Evolutionary conservation across 2,329 filamentous ascomycete species (phyloP).

Genomic region (Paecilomyces variotii): DNA sequence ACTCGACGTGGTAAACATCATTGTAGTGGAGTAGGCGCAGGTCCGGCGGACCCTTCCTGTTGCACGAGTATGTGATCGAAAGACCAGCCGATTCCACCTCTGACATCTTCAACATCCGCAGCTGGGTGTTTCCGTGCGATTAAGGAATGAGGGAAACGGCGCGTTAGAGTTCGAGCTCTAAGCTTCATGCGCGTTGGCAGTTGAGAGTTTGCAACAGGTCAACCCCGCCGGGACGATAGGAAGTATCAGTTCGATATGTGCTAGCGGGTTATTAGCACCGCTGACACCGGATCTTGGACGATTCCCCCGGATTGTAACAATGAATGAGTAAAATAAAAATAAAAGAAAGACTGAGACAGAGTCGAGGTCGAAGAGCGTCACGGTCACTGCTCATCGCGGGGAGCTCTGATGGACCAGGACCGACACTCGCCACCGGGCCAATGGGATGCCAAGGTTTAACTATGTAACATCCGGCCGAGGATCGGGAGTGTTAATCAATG

Average conservation of each 20-base stretch:
- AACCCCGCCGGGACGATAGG: neutral
- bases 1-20: constrained; percentile 86
- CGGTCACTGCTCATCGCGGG: neutral
- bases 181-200: neutral
- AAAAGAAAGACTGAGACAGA: neutral
- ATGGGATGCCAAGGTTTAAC: neutral
- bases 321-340: too few species aligned
- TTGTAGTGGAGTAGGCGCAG: constrained; percentile 85
- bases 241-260: neutral
- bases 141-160: neutral
- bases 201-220: neutral
- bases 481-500: neutral
- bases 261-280: neutral
- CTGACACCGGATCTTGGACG: neutral
- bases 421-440: neutral
- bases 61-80: constrained; percentile 36
- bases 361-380: neutral
- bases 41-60: constrained; percentile 50
- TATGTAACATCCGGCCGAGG: neutral
- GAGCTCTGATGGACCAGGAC: neutral
- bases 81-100: constrained; percentile 23
- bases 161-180: neutral
- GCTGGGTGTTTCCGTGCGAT: neutral
- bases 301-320: neutral
- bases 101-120: neutral